Conservation (phyloP, 352 stramenopile species). For the Phytophthora tentaculata region DNA sequence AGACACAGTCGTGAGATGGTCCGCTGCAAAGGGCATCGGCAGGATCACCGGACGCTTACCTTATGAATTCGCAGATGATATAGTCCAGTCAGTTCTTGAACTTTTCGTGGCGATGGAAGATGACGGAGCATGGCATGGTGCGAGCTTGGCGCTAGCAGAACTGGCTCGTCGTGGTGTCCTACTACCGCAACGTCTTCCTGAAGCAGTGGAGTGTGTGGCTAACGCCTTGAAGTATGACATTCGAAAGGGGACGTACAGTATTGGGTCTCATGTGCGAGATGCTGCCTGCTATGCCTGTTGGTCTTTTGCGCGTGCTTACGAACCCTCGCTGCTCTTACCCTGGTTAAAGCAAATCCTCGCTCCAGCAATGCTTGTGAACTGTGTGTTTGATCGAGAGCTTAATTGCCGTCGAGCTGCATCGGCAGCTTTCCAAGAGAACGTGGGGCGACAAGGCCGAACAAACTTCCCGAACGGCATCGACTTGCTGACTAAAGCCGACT, state of each 20-base stretch:
- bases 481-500: conserved; percentile 97
- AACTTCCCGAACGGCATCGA: conserved; percentile 98
- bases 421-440: conserved; percentile 97
- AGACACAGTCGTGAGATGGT: conserved; percentile 99
- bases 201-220: conserved; percentile 94
- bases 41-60: conserved; percentile 95
- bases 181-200: conserved; percentile 90
- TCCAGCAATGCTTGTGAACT: conserved; percentile 93
- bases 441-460: conserved; percentile 86
- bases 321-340: conserved; percentile 89
- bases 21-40: conserved; percentile 98
- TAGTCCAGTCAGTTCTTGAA: conserved; percentile 95
- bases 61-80: conserved; percentile 95
- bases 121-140: conserved; percentile 97
- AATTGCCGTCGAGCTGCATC: conserved; percentile 98
- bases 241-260: conserved; percentile 92
- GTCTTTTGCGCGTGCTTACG: conserved; percentile 97
- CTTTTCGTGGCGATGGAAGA: conserved; percentile 93
- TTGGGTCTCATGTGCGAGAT: conserved; percentile 97
- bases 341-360: conserved; percentile 90
- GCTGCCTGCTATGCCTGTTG: conserved; percentile 98
- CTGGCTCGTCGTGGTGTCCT: conserved; percentile 95
- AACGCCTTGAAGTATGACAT: conserved; percentile 96
- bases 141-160: conserved; percentile 96
- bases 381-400: conserved; percentile 98